phyloP scores from a whole-genome alignment of 768 basidiomycete genomes.

The Tulasnella sp. region DNA sequence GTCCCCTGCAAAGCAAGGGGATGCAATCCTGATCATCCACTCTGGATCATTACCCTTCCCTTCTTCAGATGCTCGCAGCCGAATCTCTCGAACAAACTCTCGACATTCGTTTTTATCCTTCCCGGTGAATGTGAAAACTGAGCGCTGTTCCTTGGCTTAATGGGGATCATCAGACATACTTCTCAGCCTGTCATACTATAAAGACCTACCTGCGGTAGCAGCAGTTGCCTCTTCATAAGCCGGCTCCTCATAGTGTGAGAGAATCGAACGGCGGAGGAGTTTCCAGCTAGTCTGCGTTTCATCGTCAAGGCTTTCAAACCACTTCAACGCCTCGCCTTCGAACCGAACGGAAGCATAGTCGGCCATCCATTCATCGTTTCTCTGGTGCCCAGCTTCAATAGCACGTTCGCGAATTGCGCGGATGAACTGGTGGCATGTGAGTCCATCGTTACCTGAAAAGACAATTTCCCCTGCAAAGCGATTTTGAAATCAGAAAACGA shows the following conservation, averaged over 20 bases:
- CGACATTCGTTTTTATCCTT: neutral
- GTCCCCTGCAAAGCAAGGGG: neutral
- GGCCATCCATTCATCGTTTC: constrained; percentile 2
- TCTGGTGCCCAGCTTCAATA: neutral
- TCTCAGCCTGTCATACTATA: neutral
- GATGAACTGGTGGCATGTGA: neutral
- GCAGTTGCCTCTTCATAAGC: neutral
- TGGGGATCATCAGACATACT: neutral
- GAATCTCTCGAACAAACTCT: neutral
- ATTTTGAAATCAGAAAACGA: neutral
- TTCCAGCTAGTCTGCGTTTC: neutral
- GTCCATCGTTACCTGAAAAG: neutral
- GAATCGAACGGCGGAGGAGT: neutral
- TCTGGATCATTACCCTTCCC: neutral
- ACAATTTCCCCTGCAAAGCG: neutral
- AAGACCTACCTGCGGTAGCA: neutral
- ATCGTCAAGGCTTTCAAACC: constrained; percentile 15
- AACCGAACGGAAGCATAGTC: neutral
- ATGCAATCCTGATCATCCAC: neutral
- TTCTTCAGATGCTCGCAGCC: neutral
- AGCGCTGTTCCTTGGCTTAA: neutral
- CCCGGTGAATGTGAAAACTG: neutral
- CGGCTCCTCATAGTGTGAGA: neutral
- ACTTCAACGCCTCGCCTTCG: neutral
- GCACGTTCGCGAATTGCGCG: neutral